Evolutionary conservation across 2,329 filamentous ascomycete genomes (phyloP), one percentile per base, ranked within the genome.

Genomic region (Huntiella moniliformis): DNA sequence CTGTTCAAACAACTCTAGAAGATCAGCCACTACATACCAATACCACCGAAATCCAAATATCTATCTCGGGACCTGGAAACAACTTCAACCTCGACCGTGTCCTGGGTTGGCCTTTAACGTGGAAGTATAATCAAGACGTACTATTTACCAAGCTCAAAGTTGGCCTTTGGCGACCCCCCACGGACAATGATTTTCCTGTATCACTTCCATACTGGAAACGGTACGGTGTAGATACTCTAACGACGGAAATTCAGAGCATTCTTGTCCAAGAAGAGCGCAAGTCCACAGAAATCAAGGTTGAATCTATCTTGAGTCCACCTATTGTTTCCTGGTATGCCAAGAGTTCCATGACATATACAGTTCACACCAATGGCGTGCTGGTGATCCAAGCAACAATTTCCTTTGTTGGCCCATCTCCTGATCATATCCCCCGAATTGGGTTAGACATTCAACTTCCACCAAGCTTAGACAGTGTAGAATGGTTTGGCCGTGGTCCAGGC

Each of bases 401-500:
- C 5, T 65, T 67, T 0, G 61, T 61, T 12, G 72, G 73, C 0
- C 53, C 54, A 10, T 63, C 67, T 2, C 59, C 75, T 0, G 58
- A 62, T 3, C 77, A 71, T 1, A 67, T 82, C 36, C 74, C 77
- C 0, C 67, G 78, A 12, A 68, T 82, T 49, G 79, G 79, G 0
- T 58, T 82, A 51, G 71, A 57, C n/a, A 66, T 61, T 52, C 67
- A 59, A 10, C 63, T 62, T 52, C 2, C 28, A 33, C 58, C 41
- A 41, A 61, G 52, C 13, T 57, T 66, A 17, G 55, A 60, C 4
- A 53, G 55, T 4, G 67, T 64, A 1, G 58, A 61, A n/a, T 84
- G 78, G 78, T 81, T 75, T 53, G 78, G 79, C 4, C 70, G 74
- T 3, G 79, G 79, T 0, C 74, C 75, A 0, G 73, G 73, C 2